Evolutionary conservation across 2,329 filamentous ascomycete species (phyloP).

Genomic region (Pseudopithomyces chartarum): DNA sequence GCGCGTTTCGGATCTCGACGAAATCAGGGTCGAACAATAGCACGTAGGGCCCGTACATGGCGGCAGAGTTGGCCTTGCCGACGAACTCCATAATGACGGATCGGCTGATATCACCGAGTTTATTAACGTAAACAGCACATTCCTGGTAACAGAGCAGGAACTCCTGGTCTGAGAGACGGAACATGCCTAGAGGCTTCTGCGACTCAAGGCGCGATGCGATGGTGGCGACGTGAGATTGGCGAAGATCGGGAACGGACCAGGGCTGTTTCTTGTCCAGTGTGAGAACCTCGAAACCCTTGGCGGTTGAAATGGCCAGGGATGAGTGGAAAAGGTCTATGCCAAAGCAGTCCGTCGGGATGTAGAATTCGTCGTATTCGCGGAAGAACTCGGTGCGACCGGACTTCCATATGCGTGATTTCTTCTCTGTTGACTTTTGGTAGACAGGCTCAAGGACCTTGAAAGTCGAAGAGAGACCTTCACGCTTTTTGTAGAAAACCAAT

Average conservation of each 20-base stretch:
- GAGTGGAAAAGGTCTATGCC: slow-evolving; percentile 96
- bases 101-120: slow-evolving; percentile 92
- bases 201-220: slow-evolving; percentile 84
- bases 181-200: slow-evolving; percentile 92
- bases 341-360: slow-evolving; percentile 93
- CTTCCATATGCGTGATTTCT: slow-evolving; percentile 72
- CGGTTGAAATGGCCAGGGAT: slow-evolving; percentile 87
- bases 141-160: slow-evolving; percentile 95
- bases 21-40: slow-evolving; percentile 95
- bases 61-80: slow-evolving; percentile 85
- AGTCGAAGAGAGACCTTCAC: slow-evolving; percentile 86
- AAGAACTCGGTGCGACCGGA: slow-evolving; percentile 89
- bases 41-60: slow-evolving; percentile 89
- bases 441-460: slow-evolving; percentile 98
- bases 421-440: slow-evolving; percentile 88
- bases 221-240: slow-evolving; percentile 76
- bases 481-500: slow-evolving; percentile 95
- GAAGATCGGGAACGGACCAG: slow-evolving; percentile 89
- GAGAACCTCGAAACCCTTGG: slow-evolving; percentile 92
- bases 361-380: slow-evolving; percentile 98
- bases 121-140: slow-evolving; percentile 97
- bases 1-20: slow-evolving; percentile 93
- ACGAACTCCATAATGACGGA: slow-evolving; percentile 98
- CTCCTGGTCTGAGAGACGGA: slow-evolving; percentile 77
- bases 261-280: slow-evolving; percentile 97